These are phyloP conservation scores for Cryoendolithus antarcticus DNA, from an alignment of 2,329 filamentous ascomycete genomes.

Conservation along the genomic window DNA sequence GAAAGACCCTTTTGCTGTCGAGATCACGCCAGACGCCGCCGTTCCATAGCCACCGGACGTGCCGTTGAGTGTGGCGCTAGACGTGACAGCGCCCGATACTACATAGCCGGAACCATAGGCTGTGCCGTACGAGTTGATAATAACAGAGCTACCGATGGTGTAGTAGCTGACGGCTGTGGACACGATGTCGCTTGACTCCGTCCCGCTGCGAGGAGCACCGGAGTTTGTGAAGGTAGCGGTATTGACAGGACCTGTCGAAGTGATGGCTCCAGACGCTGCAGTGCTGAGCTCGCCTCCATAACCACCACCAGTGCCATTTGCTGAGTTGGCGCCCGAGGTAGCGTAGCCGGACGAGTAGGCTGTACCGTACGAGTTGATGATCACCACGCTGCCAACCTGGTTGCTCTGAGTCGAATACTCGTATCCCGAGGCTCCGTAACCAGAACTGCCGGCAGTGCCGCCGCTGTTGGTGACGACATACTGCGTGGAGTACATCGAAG, in stretches of 20 bases:
- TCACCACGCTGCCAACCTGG: neutral
- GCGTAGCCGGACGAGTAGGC: too few species aligned
- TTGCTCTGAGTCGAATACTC: too few species aligned
- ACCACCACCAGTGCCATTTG: too few species aligned
- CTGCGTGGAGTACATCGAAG: slow-evolving; percentile 10
- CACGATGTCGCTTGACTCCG: neutral
- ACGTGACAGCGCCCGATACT: slow-evolving; percentile 8
- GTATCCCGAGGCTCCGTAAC: slow-evolving; percentile 2
- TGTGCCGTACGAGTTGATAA: slow-evolving; percentile 11
- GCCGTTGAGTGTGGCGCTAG: neutral
- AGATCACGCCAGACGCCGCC: too few species aligned
- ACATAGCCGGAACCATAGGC: slow-evolving; percentile 10
- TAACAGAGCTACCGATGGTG: slow-evolving; percentile 2
- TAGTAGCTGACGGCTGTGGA: neutral
- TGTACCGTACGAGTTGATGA: too few species aligned
- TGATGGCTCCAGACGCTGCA: slow-evolving; percentile 4
- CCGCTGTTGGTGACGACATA: slow-evolving; percentile 10
- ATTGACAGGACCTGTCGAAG: neutral
- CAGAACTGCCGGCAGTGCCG: slow-evolving; percentile 5
- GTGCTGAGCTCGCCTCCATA: neutral
- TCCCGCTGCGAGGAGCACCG: neutral
- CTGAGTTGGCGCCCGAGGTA: too few species aligned
- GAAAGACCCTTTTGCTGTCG: too few species aligned
- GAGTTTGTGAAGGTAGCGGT: neutral
- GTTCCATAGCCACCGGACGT: neutral